phyloP scores from a whole-genome alignment of 306 rosid species.

The Pterocarpus santalinus region DNA sequence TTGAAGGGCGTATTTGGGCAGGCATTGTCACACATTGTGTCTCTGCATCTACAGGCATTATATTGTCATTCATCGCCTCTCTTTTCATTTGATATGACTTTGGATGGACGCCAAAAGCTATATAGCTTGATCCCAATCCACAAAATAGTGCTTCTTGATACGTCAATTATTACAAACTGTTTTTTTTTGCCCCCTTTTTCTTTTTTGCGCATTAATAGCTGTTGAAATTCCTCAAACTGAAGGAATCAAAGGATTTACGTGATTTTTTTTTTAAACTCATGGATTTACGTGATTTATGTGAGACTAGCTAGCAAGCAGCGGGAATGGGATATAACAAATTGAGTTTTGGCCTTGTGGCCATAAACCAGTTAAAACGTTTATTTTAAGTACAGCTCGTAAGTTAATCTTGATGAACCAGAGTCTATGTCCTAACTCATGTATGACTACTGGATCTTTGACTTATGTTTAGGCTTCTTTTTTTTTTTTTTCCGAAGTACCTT shows the following conservation, averaged over 20 bases:
- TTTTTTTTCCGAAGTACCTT: too few relatives aligned
- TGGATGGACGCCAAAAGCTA: slow-evolving; percentile 26
- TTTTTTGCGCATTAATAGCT: not conserved
- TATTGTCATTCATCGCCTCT: slow-evolving; percentile 39
- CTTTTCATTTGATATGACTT: slow-evolving; percentile 41
- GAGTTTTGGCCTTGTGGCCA: too few relatives aligned
- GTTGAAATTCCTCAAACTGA: not conserved
- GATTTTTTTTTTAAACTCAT: too few relatives aligned
- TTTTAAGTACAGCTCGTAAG: too few relatives aligned
- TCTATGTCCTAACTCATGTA: too few relatives aligned
- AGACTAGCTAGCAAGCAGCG: too few relatives aligned
- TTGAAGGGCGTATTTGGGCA: not conserved
- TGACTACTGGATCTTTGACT: too few relatives aligned
- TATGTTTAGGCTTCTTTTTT: too few relatives aligned
- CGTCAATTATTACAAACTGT: slow-evolving; percentile 23
- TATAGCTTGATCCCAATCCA: slow-evolving; percentile 30
- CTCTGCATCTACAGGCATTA: slow-evolving; percentile 49
- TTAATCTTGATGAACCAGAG: too few relatives aligned
- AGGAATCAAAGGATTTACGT: not conserved
- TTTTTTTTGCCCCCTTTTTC: not conserved
- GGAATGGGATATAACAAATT: too few relatives aligned
- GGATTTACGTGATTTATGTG: too few relatives aligned
- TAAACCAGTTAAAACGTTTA: too few relatives aligned
- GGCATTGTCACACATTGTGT: slow-evolving; percentile 36
- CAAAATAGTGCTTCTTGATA: slow-evolving; percentile 7